Evolutionary conservation across 164 flowering plant species (phyloP), one percentile per base, ranked within the genome.

Genomic region (Akebia trifoliata): DNA sequence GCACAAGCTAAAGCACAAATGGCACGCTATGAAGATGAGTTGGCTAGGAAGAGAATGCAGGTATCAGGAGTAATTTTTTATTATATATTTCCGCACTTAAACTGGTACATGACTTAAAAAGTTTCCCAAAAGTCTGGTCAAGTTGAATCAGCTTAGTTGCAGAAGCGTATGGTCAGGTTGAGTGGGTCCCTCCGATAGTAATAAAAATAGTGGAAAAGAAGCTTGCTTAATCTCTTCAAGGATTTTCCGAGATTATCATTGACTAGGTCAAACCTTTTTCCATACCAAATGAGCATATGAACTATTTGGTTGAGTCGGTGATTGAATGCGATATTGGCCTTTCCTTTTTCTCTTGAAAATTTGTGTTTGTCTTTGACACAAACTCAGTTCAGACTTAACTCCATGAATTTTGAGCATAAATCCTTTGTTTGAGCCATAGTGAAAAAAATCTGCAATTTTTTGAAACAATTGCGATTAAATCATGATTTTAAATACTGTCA

Each of bases 1-100:
- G 77, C 91, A 43, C 99, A 90, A 59, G 74, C 76, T 15, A 85
- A 83, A 60, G 99, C 97, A 6, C 97, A 94, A 67, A 75, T 66
- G 72, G 49, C 84, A 59, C 81, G 99, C 37, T 77, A 79, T 53
- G 96, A 94, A 62, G 97, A 94, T 81, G 99, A 94, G 57, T 65
- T 94, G 74, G 86, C 97, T 21, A 81, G 97, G 45, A 90, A 90
- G 71, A 74, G 97, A 65, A 73, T 87, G 81, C 90, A 87, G 97
- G 99, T 87, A 22, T 34, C 38, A 47, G 26, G 22, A 30, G 22
- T 39, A 25, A 22, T n/a, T 5, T 10, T 57, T 28, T n/a, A n/a
- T 55, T 44, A 31, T 45, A 28, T 3, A 38, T 20, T 49, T 8
- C 40, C 25, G 1, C 43, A 54, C 12, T 34, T 30, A 59, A 25